Evolutionary conservation across 2,329 filamentous ascomycete species (phyloP).

Genomic region (Drechslerella coelobrocha): DNA sequence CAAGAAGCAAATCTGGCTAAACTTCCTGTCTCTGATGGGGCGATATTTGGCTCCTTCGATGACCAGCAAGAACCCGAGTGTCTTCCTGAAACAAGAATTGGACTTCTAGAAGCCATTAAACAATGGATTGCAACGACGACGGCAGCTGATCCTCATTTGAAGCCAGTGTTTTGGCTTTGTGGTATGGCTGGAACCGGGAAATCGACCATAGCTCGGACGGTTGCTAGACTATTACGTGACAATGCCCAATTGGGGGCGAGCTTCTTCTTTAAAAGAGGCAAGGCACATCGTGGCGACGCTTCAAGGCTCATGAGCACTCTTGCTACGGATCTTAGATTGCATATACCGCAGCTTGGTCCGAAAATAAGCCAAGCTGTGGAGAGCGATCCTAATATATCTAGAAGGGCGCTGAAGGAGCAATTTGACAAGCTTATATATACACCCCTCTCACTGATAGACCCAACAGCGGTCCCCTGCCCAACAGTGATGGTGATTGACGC

Average conservation of each 20-base stretch:
- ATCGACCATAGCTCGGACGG: conserved; percentile 58
- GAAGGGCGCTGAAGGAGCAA: conserved; percentile 12
- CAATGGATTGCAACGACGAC: no score
- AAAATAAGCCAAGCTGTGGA: conserved; percentile 56
- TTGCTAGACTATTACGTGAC: conserved; percentile 54
- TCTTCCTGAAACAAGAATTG: conserved; percentile 52
- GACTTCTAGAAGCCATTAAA: conserved; percentile 51
- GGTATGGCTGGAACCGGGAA: no score
- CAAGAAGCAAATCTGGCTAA: conserved; percentile 7
- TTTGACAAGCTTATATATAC: conserved; percentile 2
- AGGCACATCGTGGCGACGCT: conserved; percentile 58
- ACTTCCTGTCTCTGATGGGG: conserved; percentile 41
- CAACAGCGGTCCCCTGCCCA: background rate
- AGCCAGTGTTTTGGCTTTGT: no score
- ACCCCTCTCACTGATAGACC: background rate
- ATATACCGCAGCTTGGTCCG: conserved; percentile 55
- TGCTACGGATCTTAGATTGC: conserved; percentile 56
- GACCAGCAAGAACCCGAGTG: conserved; percentile 52
- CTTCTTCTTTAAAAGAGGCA: no score
- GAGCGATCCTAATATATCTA: conserved; percentile 52
- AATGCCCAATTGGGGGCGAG: conserved; percentile 55
- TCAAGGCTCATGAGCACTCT: conserved; percentile 60
- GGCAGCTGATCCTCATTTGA: no score
- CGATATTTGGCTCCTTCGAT: conserved; percentile 52
- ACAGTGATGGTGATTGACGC: conserved; percentile 56